Base-by-base conservation (phyloP, 2,329 filamentous ascomycete species). In the Claviceps digitariae region DNA sequence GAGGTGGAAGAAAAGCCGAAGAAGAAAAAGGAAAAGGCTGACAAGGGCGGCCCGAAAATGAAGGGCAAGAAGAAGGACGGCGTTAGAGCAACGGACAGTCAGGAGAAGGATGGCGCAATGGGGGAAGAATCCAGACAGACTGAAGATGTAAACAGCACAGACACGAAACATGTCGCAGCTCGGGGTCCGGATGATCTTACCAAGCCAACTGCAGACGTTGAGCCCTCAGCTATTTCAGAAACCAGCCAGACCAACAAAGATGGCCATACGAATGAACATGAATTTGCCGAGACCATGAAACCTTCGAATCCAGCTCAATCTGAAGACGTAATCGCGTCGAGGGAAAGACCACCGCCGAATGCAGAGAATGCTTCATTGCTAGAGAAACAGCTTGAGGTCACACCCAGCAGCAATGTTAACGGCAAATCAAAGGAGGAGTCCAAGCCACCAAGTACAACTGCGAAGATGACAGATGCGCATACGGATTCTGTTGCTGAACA, bases 1-100 rank as follows among this genome's bases (percentile, higher is more conserved):
- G 75, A 83, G 57, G 76, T 83, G 56, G 79, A 83, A 61, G 79
- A 83, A 63, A 80, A 78, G 61, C 73, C 74, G 58, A 83, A 74
- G 66, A 83, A 81, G 64, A 83, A 81, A 64, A 69, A 73, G 54
- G 70, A 72, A 49, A 68, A 66, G 50, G 64, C 60, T 1, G 66
- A 69, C 4, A 69, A 72, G 60, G 25, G 38, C 17, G 53, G 34
- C n/a, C 31, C 59, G 56, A 61, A 64, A 48, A 60, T 58, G 20
- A 54, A 66, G 55, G 59, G 58, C 43, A 66, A 64, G 53, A 64
- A 61, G 17, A 66, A 62, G 54, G 63, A 60, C 13, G 40, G 29
- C 2, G 41, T 50, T 10, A 62, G 62, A 54, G 61, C 56, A n/a
- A 38, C 50, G 48, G 41, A n/a, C 20, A 23, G 29, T n/a, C 20